phyloP scores from a whole-genome alignment of 441 rosid species.

The Corymbia citriodora region DNA sequence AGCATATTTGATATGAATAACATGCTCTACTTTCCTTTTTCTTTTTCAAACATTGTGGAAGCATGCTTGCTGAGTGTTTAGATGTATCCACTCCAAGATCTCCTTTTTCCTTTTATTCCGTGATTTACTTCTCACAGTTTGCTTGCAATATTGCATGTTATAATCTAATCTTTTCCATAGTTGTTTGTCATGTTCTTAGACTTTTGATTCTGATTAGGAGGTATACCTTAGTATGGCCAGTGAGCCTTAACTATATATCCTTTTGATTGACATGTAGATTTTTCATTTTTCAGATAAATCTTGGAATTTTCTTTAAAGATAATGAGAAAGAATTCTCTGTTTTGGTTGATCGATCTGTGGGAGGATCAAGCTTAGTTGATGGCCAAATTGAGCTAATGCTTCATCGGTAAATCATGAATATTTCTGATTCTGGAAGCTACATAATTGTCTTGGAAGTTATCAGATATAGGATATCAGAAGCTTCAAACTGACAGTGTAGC shows the following conservation, averaged over 20 bases:
- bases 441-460: neutral
- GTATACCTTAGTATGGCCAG: neutral
- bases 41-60: neutral
- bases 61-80: neutral
- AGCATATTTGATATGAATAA: neutral
- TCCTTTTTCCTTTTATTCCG: neutral
- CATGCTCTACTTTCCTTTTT: neutral
- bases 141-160: neutral
- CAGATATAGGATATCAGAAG: neutral
- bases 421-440: neutral
- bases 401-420: conserved; percentile 39
- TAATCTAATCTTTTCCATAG: neutral
- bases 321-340: conserved; percentile 50
- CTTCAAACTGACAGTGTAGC: neutral
- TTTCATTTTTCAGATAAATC: conserved; percentile 39
- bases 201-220: neutral
- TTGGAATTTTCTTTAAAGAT: conserved; percentile 60
- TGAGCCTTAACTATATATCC: neutral
- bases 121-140: neutral
- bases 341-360: conserved; percentile 64
- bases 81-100: neutral
- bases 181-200: neutral
- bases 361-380: conserved; percentile 62
- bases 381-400: conserved; percentile 75
- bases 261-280: neutral